Conservation (phyloP, 2,329 filamentous ascomycete species). For the Ascochyta koolunga region DNA sequence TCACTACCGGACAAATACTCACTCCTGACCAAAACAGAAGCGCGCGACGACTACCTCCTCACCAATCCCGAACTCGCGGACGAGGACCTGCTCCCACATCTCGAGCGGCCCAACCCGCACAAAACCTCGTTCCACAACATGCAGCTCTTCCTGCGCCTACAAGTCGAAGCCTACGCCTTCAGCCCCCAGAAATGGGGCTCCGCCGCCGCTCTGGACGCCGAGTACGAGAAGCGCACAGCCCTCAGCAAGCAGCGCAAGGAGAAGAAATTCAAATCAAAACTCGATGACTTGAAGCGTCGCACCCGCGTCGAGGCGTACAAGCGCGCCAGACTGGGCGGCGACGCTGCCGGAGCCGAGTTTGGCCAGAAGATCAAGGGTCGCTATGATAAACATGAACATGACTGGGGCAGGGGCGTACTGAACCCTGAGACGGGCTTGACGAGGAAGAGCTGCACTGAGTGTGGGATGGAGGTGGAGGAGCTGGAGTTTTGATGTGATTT, state of each 20-base stretch:
- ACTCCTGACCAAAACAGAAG: slow-evolving; percentile 95
- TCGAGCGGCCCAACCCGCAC: slow-evolving; percentile 91
- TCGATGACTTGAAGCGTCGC: slow-evolving; percentile 89
- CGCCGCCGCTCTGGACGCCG: slow-evolving; percentile 80
- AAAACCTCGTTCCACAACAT: slow-evolving; percentile 98
- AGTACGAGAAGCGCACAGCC: slow-evolving; percentile 79
- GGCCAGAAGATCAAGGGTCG: slow-evolving; percentile 73
- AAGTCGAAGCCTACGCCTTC: slow-evolving; percentile 94
- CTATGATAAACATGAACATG: slow-evolving; percentile 80
- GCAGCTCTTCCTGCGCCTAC: slow-evolving; percentile 93
- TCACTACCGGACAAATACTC: slow-evolving; percentile 91
- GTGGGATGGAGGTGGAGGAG: slow-evolving; percentile 72
- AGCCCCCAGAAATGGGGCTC: slow-evolving; percentile 86
- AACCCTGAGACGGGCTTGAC: slow-evolving; percentile 72
- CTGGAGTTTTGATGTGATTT: slow-evolving; percentile 64
- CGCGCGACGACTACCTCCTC: slow-evolving; percentile 89
- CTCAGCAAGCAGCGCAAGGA: slow-evolving; percentile 88
- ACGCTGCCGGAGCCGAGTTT: slow-evolving; percentile 58
- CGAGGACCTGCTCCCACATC: slow-evolving; percentile 80
- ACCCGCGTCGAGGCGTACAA: slow-evolving; percentile 91
- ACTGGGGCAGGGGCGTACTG: slow-evolving; percentile 71
- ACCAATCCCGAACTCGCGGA: slow-evolving; percentile 96
- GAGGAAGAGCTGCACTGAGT: slow-evolving; percentile 74
- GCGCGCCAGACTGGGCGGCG: slow-evolving; percentile 51
- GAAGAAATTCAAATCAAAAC: slow-evolving; percentile 86